Conservation (phyloP, 768 basidiomycete species). For the Trametes cubensis region DNA sequence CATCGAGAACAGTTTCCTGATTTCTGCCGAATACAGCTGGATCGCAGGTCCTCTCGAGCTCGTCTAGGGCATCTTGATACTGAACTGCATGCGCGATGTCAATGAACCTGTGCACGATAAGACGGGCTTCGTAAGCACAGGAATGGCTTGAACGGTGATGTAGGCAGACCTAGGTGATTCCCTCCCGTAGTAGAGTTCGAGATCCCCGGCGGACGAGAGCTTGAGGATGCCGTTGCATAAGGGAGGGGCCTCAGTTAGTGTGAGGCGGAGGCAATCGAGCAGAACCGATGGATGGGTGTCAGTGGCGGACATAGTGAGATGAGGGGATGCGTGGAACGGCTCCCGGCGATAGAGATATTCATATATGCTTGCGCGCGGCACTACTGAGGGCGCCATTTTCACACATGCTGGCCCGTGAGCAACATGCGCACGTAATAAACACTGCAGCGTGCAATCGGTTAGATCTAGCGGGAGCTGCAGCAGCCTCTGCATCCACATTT, state of each 20-base stretch:
- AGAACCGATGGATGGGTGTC: not conserved
- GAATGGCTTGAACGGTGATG: not conserved
- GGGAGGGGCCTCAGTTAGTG: not conserved
- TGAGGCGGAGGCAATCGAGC: not conserved
- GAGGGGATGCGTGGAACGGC: not conserved
- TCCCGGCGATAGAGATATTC: too few relatives aligned
- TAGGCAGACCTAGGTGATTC: not conserved
- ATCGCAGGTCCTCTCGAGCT: conserved; percentile 26
- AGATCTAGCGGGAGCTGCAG: too few relatives aligned
- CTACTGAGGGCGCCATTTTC: too few relatives aligned
- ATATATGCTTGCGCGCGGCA: too few relatives aligned
- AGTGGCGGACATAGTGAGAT: not conserved
- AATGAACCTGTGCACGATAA: not conserved
- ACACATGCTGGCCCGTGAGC: too few relatives aligned
- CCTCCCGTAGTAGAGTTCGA: conserved; percentile 10
- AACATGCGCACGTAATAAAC: too few relatives aligned
- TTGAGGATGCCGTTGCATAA: conserved; percentile 3
- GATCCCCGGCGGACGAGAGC: not conserved
- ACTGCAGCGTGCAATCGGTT: too few relatives aligned
- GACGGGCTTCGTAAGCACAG: not conserved
- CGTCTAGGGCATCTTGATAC: conserved; percentile 5
- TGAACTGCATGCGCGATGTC: not conserved
- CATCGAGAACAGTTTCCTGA: conserved; percentile 27
- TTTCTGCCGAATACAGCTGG: conserved; percentile 28
- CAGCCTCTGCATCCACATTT: too few relatives aligned